Conservation (phyloP, 371 early-diverging fungal genomes). For the Coemansia sp. region DNA sequence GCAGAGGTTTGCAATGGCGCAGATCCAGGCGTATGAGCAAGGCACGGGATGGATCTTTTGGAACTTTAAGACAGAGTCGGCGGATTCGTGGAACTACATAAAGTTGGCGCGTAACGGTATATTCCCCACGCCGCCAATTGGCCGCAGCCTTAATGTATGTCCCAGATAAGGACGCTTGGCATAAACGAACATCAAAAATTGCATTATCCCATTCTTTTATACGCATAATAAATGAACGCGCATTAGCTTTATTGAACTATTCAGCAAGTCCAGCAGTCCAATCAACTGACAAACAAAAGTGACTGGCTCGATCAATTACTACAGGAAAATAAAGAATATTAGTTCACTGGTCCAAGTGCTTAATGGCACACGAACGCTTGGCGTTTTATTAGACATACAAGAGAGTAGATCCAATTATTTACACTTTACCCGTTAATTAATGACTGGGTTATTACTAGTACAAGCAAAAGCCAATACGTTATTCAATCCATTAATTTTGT, state of each 20-base stretch:
- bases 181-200: background rate
- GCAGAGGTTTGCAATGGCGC: conserved; percentile 54
- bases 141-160: conserved; percentile 19
- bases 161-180: background rate
- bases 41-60: conserved; percentile 76
- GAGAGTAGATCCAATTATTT: too few relatives aligned
- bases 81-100: conserved; percentile 73
- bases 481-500: too few relatives aligned
- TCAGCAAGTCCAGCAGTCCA: too few relatives aligned
- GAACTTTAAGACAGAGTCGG: conserved; percentile 76
- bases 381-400: too few relatives aligned
- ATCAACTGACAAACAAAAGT: background rate
- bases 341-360: too few relatives aligned
- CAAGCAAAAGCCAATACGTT: too few relatives aligned
- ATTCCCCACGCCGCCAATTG: conserved; percentile 36
- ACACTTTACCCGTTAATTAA: too few relatives aligned
- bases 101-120: conserved; percentile 50
- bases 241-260: background rate
- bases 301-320: background rate
- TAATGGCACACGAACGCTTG: too few relatives aligned
- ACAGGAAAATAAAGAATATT: too few relatives aligned
- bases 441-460: too few relatives aligned
- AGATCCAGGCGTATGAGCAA: conserved; percentile 60
- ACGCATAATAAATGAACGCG: background rate
- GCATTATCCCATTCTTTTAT: background rate